phyloP scores from a whole-genome alignment of 257 asterid genomes.

The Nicotiana otophora region DNA sequence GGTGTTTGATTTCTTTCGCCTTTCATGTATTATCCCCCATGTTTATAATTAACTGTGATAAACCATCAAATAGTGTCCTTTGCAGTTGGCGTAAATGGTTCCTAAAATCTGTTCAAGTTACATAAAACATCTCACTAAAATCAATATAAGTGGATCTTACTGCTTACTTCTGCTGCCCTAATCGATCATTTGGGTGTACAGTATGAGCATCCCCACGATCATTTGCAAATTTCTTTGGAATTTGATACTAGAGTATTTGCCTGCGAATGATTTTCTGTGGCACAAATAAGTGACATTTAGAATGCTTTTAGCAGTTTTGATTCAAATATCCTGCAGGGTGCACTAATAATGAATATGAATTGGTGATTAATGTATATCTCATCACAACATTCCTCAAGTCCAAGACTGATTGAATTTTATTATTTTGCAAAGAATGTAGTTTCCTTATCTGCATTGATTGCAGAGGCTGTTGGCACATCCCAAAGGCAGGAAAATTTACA shows the following conservation, averaged over 20 bases:
- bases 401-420: not conserved
- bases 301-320: not conserved
- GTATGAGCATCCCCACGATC: not conserved
- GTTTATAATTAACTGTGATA: not conserved
- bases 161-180: not conserved
- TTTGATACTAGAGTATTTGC: not conserved
- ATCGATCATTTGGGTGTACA: not conserved
- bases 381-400: not conserved
- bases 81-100: not conserved
- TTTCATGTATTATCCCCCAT: not conserved
- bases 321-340: not conserved
- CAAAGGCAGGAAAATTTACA: not conserved
- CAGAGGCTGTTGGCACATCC: not conserved
- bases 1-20: conserved; percentile 1
- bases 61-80: not conserved
- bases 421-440: not conserved
- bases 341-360: not conserved
- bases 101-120: not conserved
- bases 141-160: not conserved
- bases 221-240: not conserved
- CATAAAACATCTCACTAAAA: not conserved
- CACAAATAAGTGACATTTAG: not conserved
- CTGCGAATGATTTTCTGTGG: not conserved
- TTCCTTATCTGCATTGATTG: not conserved
- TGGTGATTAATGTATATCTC: not conserved